A percentile compares a stretch with the other conserved stretches of the same genome.
phyloP scores from a whole-genome alignment of 2,329 filamentous ascomycete species.

The Apiospora sp. region DNA sequence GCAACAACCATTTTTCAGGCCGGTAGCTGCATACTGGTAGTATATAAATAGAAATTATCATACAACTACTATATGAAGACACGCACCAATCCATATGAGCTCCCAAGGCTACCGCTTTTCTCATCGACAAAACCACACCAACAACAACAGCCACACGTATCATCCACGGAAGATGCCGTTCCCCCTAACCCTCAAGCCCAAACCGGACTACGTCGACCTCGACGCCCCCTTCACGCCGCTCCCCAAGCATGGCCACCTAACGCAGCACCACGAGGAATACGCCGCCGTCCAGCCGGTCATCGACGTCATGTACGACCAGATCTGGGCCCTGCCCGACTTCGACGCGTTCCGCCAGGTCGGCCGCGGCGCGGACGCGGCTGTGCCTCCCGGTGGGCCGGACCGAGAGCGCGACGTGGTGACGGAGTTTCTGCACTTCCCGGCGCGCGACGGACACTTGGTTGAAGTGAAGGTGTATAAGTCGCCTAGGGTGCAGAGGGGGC shows the following conservation, averaged over 20 bases:
- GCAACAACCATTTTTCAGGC: background rate
- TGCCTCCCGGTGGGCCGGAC: constrained; percentile 41
- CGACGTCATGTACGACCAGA: constrained; percentile 35
- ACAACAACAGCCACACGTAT: too few relatives aligned
- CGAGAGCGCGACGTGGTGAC: constrained; percentile 45
- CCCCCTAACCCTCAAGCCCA: constrained; percentile 33
- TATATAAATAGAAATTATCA: background rate
- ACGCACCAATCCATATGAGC: background rate
- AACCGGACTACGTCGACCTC: constrained; percentile 39
- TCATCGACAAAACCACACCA: too few relatives aligned
- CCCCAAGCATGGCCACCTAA: constrained; percentile 46
- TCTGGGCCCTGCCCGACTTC: constrained; percentile 40
- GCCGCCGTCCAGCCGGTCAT: constrained; percentile 38
- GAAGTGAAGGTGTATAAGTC: constrained; percentile 48
- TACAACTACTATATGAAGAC: background rate
- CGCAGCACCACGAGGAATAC: constrained; percentile 43
- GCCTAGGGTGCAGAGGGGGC: constrained; percentile 33
- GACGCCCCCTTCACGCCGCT: constrained; percentile 44
- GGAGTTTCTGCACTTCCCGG: constrained; percentile 38
- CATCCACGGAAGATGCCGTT: background rate
- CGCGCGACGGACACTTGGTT: constrained; percentile 44
- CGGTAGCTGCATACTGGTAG: background rate
- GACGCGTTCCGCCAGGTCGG: constrained; percentile 33
- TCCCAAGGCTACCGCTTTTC: too few relatives aligned
- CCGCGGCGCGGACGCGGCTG: constrained; percentile 34